Conservation (phyloP, 495 filamentous ascomycete species). For the Talaromyces stipitatus region DNA sequence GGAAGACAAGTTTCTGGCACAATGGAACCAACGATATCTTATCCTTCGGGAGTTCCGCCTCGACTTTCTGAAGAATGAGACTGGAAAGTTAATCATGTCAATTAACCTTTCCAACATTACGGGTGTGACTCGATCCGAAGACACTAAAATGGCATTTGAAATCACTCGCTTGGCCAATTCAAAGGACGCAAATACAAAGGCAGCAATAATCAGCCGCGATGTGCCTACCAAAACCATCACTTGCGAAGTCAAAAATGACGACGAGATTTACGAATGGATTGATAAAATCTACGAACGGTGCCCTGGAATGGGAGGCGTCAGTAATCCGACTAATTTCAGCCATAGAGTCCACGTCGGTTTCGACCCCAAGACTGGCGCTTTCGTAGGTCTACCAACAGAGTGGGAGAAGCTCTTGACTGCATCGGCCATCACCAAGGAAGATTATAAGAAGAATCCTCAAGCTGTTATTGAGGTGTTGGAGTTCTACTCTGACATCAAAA, state of each 20-base stretch:
- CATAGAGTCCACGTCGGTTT: constrained; percentile 97
- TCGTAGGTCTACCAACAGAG: constrained; percentile 86
- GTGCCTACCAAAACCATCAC: constrained; percentile 71
- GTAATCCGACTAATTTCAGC: constrained; percentile 94
- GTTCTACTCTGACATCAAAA: constrained; percentile 94
- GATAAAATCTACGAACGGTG: constrained; percentile 94
- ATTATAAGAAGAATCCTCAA: constrained; percentile 96
- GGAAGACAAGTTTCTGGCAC: constrained; percentile 76
- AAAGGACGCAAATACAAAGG: constrained; percentile 51
- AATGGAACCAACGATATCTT: constrained; percentile 86
- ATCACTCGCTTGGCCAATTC: constrained; percentile 65
- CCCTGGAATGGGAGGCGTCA: constrained; percentile 95
- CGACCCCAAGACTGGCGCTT: constrained; percentile 85
- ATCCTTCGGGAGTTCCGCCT: constrained; percentile 82
- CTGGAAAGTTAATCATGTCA: constrained; percentile 69
- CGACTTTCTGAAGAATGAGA: constrained; percentile 86
- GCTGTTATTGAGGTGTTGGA: constrained; percentile 95
- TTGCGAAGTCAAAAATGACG: constrained; percentile 86
- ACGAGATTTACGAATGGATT: constrained; percentile 97
- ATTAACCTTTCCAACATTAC: constrained; percentile 80
- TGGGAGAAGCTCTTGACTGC: constrained; percentile 94
- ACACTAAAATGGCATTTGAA: constrained; percentile 83
- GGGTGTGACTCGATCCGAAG: constrained; percentile 77
- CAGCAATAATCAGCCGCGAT: constrained; percentile 58
- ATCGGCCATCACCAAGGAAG: constrained; percentile 94